Conservation (phyloP, 139 green algal species). For the Spirogloea muscicola region DNA sequence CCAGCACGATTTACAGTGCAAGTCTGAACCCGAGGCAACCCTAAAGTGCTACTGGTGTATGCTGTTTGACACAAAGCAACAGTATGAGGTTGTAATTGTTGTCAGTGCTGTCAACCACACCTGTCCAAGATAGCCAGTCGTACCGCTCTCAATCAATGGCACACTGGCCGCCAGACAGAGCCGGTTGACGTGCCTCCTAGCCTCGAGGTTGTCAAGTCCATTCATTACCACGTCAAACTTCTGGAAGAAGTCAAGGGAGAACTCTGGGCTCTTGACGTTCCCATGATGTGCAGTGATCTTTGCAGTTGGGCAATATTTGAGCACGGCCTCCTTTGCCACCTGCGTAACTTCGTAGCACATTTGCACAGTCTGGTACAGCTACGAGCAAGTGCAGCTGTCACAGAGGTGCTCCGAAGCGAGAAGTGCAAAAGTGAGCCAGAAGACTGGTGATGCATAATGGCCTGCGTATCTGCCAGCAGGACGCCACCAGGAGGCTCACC, state of each 20-base stretch:
- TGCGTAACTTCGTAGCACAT: no score
- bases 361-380: no score
- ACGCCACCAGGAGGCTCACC: no score
- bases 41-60: neutral
- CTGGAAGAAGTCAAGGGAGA: constrained; percentile 83
- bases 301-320: constrained; percentile 55
- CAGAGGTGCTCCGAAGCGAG: no score
- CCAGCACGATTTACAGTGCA: no score
- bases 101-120: neutral
- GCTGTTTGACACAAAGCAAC: neutral
- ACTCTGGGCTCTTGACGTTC: constrained; percentile 75
- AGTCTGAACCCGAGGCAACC: no score
- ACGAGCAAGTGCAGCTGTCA: no score
- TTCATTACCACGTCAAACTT: constrained; percentile 93
- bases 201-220: constrained; percentile 95
- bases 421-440: no score
- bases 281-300: constrained; percentile 73
- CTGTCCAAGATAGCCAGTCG: constrained; percentile 68
- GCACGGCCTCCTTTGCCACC: constrained; percentile 76
- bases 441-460: no score
- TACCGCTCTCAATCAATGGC: constrained; percentile 92
- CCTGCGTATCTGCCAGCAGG: no score
- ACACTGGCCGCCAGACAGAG: constrained; percentile 81
- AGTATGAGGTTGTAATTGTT: neutral
- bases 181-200: constrained; percentile 83